These are phyloP conservation scores for Sporothrix variecibatus DNA, from an alignment of 2,329 filamentous ascomycete genomes.

Conservation along the genomic window DNA sequence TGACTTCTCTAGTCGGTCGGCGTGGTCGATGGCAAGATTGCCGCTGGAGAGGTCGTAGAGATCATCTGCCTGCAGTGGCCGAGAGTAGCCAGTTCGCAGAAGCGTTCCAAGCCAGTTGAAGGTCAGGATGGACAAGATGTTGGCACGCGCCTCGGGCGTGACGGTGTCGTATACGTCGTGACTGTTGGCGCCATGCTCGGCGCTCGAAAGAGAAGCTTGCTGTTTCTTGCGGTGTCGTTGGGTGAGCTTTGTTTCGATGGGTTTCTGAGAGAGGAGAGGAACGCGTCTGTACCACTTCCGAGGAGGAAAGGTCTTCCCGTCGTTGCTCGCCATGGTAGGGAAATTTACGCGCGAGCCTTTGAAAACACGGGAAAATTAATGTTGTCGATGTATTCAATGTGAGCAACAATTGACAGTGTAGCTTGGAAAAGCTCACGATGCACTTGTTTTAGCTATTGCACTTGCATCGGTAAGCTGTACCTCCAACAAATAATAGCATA, in stretches of 20 bases:
- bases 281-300: conserved; percentile 39
- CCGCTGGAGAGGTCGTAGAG: conserved; percentile 29
- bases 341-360: neutral
- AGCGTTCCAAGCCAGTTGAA: conserved; percentile 34
- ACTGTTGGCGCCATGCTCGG: conserved; percentile 15
- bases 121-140: conserved; percentile 31
- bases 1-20: conserved; percentile 31
- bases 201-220: neutral
- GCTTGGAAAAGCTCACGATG: too few relatives aligned
- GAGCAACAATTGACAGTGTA: neutral
- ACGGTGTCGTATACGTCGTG: conserved; percentile 22
- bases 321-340: conserved; percentile 32
- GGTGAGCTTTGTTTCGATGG: conserved; percentile 32
- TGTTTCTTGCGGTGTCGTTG: conserved; percentile 19
- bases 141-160: conserved; percentile 32
- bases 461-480: neutral
- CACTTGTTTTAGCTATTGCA: too few relatives aligned
- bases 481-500: neutral
- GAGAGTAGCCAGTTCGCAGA: conserved; percentile 32
- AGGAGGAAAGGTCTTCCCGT: conserved; percentile 35
- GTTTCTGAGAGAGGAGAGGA: conserved; percentile 36
- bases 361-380: neutral
- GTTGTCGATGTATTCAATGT: neutral
- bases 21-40: conserved; percentile 30
- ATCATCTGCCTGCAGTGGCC: conserved; percentile 34